Evolutionary conservation across 768 basidiomycete species (phyloP), one percentile per base, ranked within the genome.

Genomic region (Lactarius vividus): DNA sequence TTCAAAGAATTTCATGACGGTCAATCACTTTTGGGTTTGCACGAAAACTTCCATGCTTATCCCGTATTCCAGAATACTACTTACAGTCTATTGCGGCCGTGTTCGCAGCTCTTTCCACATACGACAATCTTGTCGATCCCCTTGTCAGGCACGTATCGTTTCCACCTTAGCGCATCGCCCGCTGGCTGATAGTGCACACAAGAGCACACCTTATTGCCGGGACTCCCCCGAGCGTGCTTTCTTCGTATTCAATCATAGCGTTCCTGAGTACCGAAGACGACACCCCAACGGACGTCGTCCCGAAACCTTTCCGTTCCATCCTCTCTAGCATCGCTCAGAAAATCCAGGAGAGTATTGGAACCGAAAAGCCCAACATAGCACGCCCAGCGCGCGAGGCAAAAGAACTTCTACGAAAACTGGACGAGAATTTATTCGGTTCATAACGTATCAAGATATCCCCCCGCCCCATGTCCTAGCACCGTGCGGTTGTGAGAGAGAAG

Each of bases 351-450:
- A 85, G 88, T 71, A 82, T 84, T 1, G 85, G 81, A 3, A 86
- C 82, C 66, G 92, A 94, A 52, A 84, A 84, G 40, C 85, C 91
- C 2, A 80, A 83, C 23, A 85, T 96, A 52, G 82, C 91, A 11
- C 80, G 93, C 55, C 93, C 92, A 0, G 89, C 92, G 8, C 80
- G 94, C 53, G 93, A 96, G 72, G 88, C 94, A 2, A 82, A 88
- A 67, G 94, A 96, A 59, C 63, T 88, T 28, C 72, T 96, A 33
- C 59, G 63, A 60, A 66, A 60, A 52, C 26, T 70, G 35, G 70
- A 70, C 20, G 62, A 69, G 56, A 64, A 55, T 35, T 35, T 69
- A 39, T 69, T 69, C 44, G 66, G 66, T 15, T 63, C 66, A 60
- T 69, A 49, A 29, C 15, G 39, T 39, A 35, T 42, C 35, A 20